These are phyloP conservation scores for Neopestalotiopsis clavispora DNA, from an alignment of 2,329 filamentous ascomycete species.

Conservation along the genomic window DNA sequence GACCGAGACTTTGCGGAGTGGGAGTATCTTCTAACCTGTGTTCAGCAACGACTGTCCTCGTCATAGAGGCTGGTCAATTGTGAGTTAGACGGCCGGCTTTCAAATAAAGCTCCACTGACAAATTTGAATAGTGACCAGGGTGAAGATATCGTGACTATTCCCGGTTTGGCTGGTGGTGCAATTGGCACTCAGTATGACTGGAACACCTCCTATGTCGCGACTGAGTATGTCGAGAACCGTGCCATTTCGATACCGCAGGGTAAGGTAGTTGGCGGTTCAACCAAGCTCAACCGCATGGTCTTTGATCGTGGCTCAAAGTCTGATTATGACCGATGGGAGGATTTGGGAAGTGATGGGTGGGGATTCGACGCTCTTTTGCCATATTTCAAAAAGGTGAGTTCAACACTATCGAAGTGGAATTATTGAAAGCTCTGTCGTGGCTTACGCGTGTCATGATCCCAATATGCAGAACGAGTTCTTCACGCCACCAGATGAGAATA, in stretches of 20 bases:
- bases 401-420: not conserved
- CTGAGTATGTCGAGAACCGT: not conserved
- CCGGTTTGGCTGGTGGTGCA: slow-evolving; percentile 7
- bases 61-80: slow-evolving; percentile 34
- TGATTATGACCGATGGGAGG: slow-evolving; percentile 49
- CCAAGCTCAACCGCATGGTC: slow-evolving; percentile 46
- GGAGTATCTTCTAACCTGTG: not conserved
- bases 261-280: slow-evolving; percentile 44
- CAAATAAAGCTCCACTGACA: slow-evolving; percentile 34
- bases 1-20: slow-evolving; percentile 23
- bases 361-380: slow-evolving; percentile 48
- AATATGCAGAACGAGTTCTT: slow-evolving; percentile 5
- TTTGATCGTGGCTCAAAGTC: slow-evolving; percentile 43
- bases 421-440: slow-evolving; percentile 6
- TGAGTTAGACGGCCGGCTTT: slow-evolving; percentile 26
- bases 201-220: slow-evolving; percentile 5
- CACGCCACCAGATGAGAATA: slow-evolving; percentile 2
- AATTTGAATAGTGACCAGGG: slow-evolving; percentile 1
- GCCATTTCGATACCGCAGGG: slow-evolving; percentile 31
- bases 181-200: slow-evolving; percentile 14
- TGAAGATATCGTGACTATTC: slow-evolving; percentile 12
- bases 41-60: slow-evolving; percentile 29
- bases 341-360: slow-evolving; percentile 47
- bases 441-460: not conserved
- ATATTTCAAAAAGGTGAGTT: slow-evolving; percentile 52